Conservation (phyloP, 108 stramenopile species). For the Skeletonema costatum region DNA sequence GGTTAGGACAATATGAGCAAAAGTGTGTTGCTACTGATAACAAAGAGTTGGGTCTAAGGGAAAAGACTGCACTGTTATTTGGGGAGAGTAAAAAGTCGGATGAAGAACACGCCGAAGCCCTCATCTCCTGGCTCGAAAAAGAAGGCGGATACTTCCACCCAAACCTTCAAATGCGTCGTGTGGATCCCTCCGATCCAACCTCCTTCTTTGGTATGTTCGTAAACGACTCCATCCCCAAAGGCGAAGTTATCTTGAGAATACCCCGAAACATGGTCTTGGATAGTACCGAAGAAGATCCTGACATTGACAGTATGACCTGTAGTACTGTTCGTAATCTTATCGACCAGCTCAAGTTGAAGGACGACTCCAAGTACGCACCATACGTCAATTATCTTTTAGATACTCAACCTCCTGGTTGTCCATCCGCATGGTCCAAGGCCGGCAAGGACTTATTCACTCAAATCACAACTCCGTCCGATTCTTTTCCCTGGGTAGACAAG, state of each 20-base stretch:
- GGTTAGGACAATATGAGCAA: background rate
- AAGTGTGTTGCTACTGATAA: background rate
- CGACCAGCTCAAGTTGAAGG: conserved; percentile 33
- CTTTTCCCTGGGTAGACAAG: background rate
- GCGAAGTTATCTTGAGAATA: conserved; percentile 20
- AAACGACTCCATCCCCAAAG: conserved; percentile 20
- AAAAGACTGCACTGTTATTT: background rate
- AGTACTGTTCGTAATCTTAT: conserved; percentile 18
- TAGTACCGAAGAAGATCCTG: background rate
- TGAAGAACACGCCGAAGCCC: background rate
- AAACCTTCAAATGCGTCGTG: conserved; percentile 28
- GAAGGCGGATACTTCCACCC: conserved; percentile 25
- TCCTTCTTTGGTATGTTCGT: conserved; percentile 40
- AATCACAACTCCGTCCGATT: conserved; percentile 4
- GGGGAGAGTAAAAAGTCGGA: background rate
- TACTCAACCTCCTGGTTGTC: conserved; percentile 9
- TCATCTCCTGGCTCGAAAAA: background rate
- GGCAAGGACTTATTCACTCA: conserved; percentile 36
- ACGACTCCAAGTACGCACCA: conserved; percentile 45
- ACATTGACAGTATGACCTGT: conserved; percentile 12
- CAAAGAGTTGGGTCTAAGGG: background rate
- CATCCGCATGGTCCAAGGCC: conserved; percentile 47
- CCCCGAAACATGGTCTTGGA: conserved; percentile 24
- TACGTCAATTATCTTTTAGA: conserved; percentile 49
- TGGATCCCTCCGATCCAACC: conserved; percentile 10